Evolutionary conservation across 2,329 filamentous ascomycete genomes (phyloP), one percentile per base, ranked within the genome.

Genomic region (Clathrospora elynae): DNA sequence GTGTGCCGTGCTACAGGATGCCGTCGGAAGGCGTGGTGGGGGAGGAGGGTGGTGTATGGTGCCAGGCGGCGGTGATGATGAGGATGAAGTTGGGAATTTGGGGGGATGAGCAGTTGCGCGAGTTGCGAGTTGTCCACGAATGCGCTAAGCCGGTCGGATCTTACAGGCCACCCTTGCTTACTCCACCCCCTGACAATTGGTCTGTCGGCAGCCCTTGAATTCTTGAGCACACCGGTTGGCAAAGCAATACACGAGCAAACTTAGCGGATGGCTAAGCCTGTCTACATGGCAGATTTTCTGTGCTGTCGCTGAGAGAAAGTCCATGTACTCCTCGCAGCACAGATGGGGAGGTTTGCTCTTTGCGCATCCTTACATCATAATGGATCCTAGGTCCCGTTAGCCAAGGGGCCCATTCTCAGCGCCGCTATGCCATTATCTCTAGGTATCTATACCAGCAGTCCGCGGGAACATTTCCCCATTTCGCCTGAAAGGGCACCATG

Each of bases 1-100:
- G 31, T 26, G 49, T 49, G 53, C 53, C 58, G 55, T 51, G 56
- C 57, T 59, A 55, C 51, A 57, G 35, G 31, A 51, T 37, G 49
- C 59, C 61, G 56, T 52, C 25, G 32, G 47, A 37, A 50, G 50
- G 49, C 42, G 55, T 48, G 30, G 29, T 18, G 22, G 37, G 29
- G 11, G 31, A 12, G n/a, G 36, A 44, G 36, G 42, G 42, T 38
- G 38, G 53, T 32, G 20, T 33, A 47, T 37, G 44, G 44, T 35
- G 43, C 37, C 45, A 45, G 55, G 42, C 46, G 46, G 35, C 35
- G 46, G 32, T 42, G 37, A 43, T 49, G 51, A 53, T 49, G 46
- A 49, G 48, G 47, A 46, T 45, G 34, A 42, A 47, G 46, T 34
- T 51, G 38, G 37, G 45, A n/a, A n/a, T n/a, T n/a, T n/a, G n/a